Conservation (phyloP, 202 grass and related monocot species). For the Setaria italica region DNA sequence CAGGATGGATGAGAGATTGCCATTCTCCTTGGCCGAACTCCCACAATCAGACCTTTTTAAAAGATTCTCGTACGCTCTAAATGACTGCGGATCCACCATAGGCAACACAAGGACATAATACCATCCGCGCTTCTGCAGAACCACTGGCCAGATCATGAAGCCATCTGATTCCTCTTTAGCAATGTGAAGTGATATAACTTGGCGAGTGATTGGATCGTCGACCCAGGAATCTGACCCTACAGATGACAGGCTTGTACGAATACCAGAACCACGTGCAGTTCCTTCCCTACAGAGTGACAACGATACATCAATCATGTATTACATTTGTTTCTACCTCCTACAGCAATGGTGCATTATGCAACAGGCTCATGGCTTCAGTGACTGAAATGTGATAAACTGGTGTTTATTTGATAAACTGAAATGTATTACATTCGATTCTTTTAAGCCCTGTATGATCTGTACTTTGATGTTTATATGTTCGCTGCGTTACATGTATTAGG, state of each 20-base stretch:
- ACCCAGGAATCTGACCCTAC: slow-evolving; percentile 83
- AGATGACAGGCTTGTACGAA: slow-evolving; percentile 63
- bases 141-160: slow-evolving; percentile 82
- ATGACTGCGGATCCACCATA: slow-evolving; percentile 69
- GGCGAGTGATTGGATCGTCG: slow-evolving; percentile 87
- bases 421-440: no score
- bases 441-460: not conserved
- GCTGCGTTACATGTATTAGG: not conserved
- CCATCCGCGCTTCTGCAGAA: slow-evolving; percentile 76
- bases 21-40: slow-evolving; percentile 66
- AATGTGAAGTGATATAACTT: slow-evolving; percentile 75
- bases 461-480: not conserved
- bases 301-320: slow-evolving; percentile 1
- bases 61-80: slow-evolving; percentile 67
- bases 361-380: not conserved
- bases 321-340: not conserved
- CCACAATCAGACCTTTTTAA: slow-evolving; percentile 76
- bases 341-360: not conserved
- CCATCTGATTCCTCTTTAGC: slow-evolving; percentile 49
- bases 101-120: slow-evolving; percentile 82
- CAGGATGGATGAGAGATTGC: slow-evolving; percentile 82
- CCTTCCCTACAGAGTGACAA: slow-evolving; percentile 67
- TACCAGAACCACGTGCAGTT: slow-evolving; percentile 69
- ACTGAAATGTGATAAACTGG: not conserved
- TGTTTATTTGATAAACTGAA: no score